Conservation (phyloP, 2,329 filamentous ascomycete species). For the Ceratocystis ficicola region DNA sequence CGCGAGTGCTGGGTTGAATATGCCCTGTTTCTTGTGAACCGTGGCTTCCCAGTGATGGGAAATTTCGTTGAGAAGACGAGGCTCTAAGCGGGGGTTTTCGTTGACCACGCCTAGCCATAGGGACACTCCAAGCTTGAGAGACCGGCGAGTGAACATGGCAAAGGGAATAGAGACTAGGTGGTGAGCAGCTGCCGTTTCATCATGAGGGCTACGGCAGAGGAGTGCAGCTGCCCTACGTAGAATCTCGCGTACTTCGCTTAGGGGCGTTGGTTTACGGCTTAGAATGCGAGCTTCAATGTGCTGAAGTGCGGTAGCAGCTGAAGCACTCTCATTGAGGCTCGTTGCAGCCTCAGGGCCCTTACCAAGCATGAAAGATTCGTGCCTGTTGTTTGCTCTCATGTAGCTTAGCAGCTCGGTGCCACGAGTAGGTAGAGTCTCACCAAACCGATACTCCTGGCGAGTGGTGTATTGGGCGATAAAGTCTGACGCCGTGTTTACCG, state of each 20-base stretch:
- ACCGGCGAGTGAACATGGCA: constrained; percentile 82
- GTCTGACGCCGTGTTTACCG: constrained; percentile 85
- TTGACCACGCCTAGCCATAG: constrained; percentile 96
- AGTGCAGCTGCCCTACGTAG: constrained; percentile 75
- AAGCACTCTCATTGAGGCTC: constrained; percentile 37
- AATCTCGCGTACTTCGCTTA: constrained; percentile 66
- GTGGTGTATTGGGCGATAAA: constrained; percentile 96
- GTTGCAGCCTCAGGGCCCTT: constrained; percentile 30
- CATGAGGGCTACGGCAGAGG: constrained; percentile 63
- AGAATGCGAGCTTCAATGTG: constrained; percentile 61
- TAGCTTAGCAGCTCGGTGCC: constrained; percentile 50
- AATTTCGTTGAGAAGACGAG: constrained; percentile 74
- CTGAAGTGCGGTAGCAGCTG: constrained; percentile 53
- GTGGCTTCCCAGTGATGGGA: constrained; percentile 83
- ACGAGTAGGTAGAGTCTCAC: constrained; percentile 60
- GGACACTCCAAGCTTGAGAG: constrained; percentile 88
- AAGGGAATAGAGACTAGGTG: constrained; percentile 90
- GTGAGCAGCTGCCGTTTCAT: constrained; percentile 68
- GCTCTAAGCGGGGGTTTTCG: constrained; percentile 80
- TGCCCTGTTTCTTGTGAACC: constrained; percentile 61
- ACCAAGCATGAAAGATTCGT: constrained; percentile 41
- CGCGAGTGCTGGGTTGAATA: constrained; percentile 63
- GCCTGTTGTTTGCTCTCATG: constrained; percentile 40
- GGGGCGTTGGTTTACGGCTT: constrained; percentile 55
- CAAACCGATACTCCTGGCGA: constrained; percentile 86